Percentiles rank a stretch among this genome's conserved stretches.
These are phyloP conservation scores for Fusarium hainanense DNA, from an alignment of 2,329 filamentous ascomycete species.

Conservation along the genomic window DNA sequence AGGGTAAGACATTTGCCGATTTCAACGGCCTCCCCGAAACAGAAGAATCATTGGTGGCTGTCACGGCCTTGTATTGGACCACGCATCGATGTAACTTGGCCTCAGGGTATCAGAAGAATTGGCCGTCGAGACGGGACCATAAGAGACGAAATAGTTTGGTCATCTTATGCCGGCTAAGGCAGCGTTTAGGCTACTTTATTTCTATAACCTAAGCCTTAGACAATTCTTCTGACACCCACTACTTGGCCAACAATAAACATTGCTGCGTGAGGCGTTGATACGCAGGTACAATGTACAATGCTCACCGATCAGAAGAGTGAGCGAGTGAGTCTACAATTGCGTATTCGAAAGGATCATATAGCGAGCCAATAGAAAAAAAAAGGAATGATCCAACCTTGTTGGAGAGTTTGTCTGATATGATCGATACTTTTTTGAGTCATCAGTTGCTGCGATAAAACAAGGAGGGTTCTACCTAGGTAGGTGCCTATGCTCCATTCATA, in stretches of 20 bases:
- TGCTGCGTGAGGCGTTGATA: not conserved
- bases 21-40: slow-evolving; percentile 12
- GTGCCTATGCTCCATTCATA: slow-evolving; percentile 14
- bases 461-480: too few relatives aligned
- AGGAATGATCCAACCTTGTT: not conserved
- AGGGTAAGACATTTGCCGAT: slow-evolving; percentile 12
- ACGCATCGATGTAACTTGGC: not conserved
- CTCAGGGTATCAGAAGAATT: too few relatives aligned
- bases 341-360: not conserved
- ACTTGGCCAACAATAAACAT: not conserved
- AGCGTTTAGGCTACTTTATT: too few relatives aligned
- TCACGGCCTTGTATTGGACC: not conserved
- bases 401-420: not conserved
- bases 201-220: too few relatives aligned
- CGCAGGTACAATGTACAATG: not conserved
- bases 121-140: too few relatives aligned
- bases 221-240: too few relatives aligned
- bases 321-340: not conserved
- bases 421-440: not conserved
- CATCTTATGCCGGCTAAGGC: too few relatives aligned
- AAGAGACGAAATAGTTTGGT: too few relatives aligned
- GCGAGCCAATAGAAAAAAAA: not conserved
- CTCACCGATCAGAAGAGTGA: not conserved
- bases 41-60: not conserved
- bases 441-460: not conserved